A percentile compares a stretch with the other conserved stretches of the same genome.
phyloP scores from a whole-genome alignment of 345 rosid genomes.

The Eucalyptus lansdowneana region DNA sequence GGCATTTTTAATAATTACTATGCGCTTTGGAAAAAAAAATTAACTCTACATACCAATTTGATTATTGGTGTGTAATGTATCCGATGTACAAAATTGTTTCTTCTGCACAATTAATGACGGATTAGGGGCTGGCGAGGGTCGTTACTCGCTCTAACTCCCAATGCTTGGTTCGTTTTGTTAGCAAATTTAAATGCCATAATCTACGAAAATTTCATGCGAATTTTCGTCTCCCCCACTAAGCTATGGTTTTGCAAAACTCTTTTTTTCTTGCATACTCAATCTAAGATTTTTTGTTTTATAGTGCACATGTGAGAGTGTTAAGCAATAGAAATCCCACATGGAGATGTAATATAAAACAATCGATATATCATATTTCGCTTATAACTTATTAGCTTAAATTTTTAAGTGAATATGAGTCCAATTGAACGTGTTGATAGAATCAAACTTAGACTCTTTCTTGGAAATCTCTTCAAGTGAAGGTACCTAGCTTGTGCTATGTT shows the following conservation, averaged over 20 bases:
- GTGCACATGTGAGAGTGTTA: background rate
- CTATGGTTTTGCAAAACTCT: background rate
- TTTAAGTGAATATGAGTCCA: background rate
- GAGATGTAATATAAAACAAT: background rate
- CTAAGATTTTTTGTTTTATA: accelerated
- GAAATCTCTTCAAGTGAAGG: background rate
- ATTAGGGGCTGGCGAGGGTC: background rate
- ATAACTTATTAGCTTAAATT: background rate
- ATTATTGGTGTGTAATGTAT: background rate
- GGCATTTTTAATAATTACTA: background rate
- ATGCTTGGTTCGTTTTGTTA: background rate
- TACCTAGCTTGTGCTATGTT: background rate
- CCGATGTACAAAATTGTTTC: background rate
- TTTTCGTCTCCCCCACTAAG: background rate
- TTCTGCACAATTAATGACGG: background rate
- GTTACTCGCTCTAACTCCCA: background rate
- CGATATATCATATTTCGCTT: accelerated
- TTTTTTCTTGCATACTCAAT: background rate
- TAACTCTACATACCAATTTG: background rate
- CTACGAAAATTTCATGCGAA: background rate
- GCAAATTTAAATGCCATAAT: background rate
- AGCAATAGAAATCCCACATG: background rate
- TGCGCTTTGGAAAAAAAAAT: background rate
- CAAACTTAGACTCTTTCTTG: accelerated
- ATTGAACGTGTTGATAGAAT: background rate